Percentiles rank a stretch among this genome's conserved stretches.
These are phyloP conservation scores for Aspergillus novoparasiticus DNA, from an alignment of 2,329 filamentous ascomycete genomes.

Conservation along the genomic window DNA sequence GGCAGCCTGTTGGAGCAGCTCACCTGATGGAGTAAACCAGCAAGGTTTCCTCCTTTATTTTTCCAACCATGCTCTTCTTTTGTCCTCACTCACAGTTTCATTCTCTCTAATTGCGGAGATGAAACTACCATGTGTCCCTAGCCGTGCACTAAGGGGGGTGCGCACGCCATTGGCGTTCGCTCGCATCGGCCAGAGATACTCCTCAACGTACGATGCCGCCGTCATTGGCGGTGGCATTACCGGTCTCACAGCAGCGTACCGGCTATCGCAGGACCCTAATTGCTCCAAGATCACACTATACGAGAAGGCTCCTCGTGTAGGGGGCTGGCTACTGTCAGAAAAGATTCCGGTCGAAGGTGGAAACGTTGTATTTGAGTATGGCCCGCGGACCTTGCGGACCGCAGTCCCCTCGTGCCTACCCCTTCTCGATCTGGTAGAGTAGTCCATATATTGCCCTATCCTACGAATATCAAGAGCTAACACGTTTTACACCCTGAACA, in stretches of 20 bases:
- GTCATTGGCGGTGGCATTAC: conserved; percentile 82
- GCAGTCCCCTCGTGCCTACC: conserved; percentile 62
- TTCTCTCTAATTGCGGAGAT: conserved; percentile 26
- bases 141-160: conserved; percentile 22
- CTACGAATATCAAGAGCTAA: background rate
- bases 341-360: conserved; percentile 60
- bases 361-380: conserved; percentile 76
- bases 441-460: background rate
- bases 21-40: conserved; percentile 3
- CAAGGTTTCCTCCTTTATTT: background rate
- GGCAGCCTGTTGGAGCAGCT: background rate
- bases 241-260: conserved; percentile 77
- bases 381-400: conserved; percentile 74
- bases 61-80: background rate
- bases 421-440: conserved; percentile 67
- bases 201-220: conserved; percentile 54
- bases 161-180: conserved; percentile 22
- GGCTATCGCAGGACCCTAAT: conserved; percentile 69
- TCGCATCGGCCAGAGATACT: conserved; percentile 24
- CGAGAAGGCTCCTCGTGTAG: conserved; percentile 69
- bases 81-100: conserved; percentile 4
- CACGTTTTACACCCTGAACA: conserved; percentile 30
- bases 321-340: conserved; percentile 81
- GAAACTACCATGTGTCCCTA: conserved; percentile 28
- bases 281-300: conserved; percentile 76